phyloP scores from a whole-genome alignment of 2,329 filamentous ascomycete genomes.

The Westerdykella sp. region DNA sequence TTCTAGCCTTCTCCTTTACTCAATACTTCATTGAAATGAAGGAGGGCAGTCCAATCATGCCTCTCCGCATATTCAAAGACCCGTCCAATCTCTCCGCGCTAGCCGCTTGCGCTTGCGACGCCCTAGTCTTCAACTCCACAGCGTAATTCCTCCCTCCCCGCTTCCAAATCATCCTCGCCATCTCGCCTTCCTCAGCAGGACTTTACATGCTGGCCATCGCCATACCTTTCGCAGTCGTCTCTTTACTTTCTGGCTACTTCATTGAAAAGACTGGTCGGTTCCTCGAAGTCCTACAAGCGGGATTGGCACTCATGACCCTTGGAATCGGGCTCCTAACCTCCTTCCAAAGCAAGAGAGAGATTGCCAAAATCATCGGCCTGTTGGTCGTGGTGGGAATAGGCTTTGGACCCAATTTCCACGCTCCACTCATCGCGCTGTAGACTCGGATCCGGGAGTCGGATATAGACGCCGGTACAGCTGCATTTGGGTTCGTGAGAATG shows the following conservation, averaged over 20 bases:
- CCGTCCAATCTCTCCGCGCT: slow-evolving; percentile 53
- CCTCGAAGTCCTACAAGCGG: slow-evolving; percentile 30
- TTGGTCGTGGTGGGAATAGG: slow-evolving; percentile 48
- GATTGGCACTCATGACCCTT: slow-evolving; percentile 27
- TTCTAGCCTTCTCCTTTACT: slow-evolving; percentile 49
- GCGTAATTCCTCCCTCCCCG: slow-evolving; percentile 70
- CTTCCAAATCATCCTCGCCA: slow-evolving; percentile 62
- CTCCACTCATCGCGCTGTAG: slow-evolving; percentile 50
- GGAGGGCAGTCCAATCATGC: slow-evolving; percentile 61
- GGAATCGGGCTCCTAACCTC: slow-evolving; percentile 31
- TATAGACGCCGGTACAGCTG: slow-evolving; percentile 47
- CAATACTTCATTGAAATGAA: slow-evolving; percentile 58
- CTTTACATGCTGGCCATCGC: slow-evolving; percentile 57
- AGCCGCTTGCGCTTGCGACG: slow-evolving; percentile 44
- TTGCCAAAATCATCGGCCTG: slow-evolving; percentile 40
- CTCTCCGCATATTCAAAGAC: slow-evolving; percentile 57
- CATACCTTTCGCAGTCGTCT: slow-evolving; percentile 40
- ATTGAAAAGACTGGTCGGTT: slow-evolving; percentile 42
- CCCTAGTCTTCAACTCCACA: slow-evolving; percentile 57
- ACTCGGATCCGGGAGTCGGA: slow-evolving; percentile 49
- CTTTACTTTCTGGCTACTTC: slow-evolving; percentile 43
- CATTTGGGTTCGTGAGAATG: slow-evolving; percentile 45
- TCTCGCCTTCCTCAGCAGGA: slow-evolving; percentile 52
- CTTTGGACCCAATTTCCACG: slow-evolving; percentile 49
- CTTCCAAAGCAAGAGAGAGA: slow-evolving; percentile 8